phyloP scores from a whole-genome alignment of 83 land plant genomes.

The Isoetes engelmannii region DNA sequence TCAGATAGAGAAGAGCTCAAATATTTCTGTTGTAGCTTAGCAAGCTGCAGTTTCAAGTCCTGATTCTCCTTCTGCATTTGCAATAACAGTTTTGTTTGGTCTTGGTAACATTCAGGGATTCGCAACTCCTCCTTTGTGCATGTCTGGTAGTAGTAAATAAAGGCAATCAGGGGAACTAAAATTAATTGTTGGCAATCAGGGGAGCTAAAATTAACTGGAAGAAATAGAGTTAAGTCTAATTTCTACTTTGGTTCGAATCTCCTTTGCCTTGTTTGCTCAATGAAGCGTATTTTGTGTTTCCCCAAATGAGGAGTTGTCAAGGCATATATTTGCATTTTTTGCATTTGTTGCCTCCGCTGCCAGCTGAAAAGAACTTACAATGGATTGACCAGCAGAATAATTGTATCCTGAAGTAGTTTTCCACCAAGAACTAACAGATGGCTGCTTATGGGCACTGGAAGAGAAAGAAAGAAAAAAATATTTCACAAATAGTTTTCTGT shows the following conservation, averaged over 20 bases:
- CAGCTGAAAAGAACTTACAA: no score
- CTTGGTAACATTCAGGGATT: slow-evolving; percentile 58
- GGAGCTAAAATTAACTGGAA: no score
- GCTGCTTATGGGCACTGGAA: no score
- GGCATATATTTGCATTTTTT: slow-evolving; percentile 86
- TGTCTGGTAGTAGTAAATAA: neutral
- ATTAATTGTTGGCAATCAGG: no score
- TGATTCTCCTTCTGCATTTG: slow-evolving; percentile 85
- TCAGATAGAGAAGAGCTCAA: slow-evolving; percentile 40
- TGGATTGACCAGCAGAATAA: no score
- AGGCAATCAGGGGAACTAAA: neutral
- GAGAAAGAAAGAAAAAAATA: no score
- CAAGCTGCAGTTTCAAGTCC: slow-evolving; percentile 64
- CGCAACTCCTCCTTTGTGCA: slow-evolving; percentile 46
- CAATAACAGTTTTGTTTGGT: slow-evolving; percentile 61
- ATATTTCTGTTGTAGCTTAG: slow-evolving; percentile 57
- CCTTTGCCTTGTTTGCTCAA: slow-evolving; percentile 96
- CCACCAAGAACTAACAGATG: no score
- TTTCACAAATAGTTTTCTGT: no score
- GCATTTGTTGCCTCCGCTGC: no score
- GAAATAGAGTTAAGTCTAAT: neutral
- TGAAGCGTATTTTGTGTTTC: slow-evolving; percentile 94
- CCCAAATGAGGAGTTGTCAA: slow-evolving; percentile 61
- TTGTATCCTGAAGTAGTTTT: no score
- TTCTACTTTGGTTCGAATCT: slow-evolving; percentile 73